phyloP scores from a whole-genome alignment of 768 basidiomycete genomes.

The Termitomyces sp. region DNA sequence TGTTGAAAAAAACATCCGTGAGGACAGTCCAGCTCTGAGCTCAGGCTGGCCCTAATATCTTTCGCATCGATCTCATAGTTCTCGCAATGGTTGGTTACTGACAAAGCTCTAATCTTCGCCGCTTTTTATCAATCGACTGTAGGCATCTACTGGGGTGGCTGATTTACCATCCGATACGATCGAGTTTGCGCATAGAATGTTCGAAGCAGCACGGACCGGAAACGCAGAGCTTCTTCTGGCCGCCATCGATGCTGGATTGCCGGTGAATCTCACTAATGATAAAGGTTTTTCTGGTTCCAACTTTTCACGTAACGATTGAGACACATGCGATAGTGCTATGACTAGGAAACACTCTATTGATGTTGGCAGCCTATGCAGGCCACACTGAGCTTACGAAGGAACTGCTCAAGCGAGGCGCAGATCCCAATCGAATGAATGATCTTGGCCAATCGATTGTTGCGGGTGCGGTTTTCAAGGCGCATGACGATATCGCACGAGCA shows the following conservation, averaged over 20 bases:
- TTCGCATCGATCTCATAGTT: neutral
- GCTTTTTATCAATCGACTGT: neutral
- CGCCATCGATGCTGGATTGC: constrained; percentile 65
- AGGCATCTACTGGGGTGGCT: constrained; percentile 1
- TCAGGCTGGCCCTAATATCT: neutral
- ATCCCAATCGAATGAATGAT: constrained; percentile 68
- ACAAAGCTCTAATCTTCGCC: neutral
- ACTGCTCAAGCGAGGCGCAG: constrained; percentile 52
- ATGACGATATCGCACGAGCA: constrained; percentile 55
- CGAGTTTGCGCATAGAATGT: constrained; percentile 65
- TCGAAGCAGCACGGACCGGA: constrained; percentile 67
- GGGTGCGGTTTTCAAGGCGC: constrained; percentile 72
- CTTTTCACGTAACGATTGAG: neutral
- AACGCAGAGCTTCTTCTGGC: constrained; percentile 45
- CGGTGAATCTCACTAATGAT: constrained; percentile 66
- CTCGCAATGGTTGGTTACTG: neutral
- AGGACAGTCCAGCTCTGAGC: too few species aligned
- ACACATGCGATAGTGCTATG: neutral
- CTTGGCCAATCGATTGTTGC: constrained; percentile 68
- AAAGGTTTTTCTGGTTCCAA: constrained; percentile 40
- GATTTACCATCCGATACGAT: constrained; percentile 37
- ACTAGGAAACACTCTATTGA: constrained; percentile 71
- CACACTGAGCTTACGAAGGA: constrained; percentile 47
- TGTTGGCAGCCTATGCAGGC: constrained; percentile 74
- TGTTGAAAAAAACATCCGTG: neutral